phyloP scores from a whole-genome alignment of 176 grass and related monocot species.

The Sorghum bicolor region Sorghum_bicolor_NCBIv3 NC_012872.2:68276501-68277000 shows the following conservation, averaged over 20 bases:
- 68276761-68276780: neutral
- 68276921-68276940: no score
- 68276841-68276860: neutral
- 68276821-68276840: neutral
- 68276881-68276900: no score
- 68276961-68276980: no score
- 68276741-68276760: neutral
- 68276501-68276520: constrained; percentile 94
- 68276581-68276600: no score
- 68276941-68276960: no score
- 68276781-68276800: neutral
- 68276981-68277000: no score
- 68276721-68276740: neutral
- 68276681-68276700: no score
- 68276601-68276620: no score
- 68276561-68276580: neutral
- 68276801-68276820: neutral
- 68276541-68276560: neutral
- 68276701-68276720: no score
- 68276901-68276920: neutral
- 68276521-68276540: neutral
- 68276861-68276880: neutral
- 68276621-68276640: no score
- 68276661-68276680: no score
- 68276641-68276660: no score